Evolutionary conservation across 345 rosid genomes (phyloP).

Genomic region (Aurinia saxatilis): DNA sequence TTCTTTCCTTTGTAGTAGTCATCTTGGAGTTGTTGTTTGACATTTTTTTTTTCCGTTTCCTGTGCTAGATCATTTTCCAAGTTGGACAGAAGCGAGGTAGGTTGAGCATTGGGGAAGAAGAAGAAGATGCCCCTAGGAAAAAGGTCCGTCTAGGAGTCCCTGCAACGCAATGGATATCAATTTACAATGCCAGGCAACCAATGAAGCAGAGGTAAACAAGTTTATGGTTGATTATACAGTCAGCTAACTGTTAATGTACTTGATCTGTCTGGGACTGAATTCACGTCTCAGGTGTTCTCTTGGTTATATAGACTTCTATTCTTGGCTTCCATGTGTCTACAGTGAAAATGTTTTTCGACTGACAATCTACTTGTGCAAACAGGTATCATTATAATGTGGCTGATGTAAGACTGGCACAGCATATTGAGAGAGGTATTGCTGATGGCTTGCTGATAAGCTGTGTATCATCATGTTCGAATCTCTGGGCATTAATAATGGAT

Average conservation of each 20-base stretch:
- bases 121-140: conserved; percentile 86
- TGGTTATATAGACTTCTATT: background rate
- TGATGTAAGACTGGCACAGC: conserved; percentile 83
- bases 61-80: conserved; percentile 59
- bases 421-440: conserved; percentile 87
- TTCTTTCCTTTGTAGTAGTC: background rate
- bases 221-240: background rate
- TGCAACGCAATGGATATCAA: conserved; percentile 94
- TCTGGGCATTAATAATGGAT: conserved; percentile 98
- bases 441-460: conserved; percentile 93
- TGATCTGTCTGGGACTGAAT: background rate
- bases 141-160: conserved; percentile 91
- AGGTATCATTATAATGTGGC: conserved; percentile 99
- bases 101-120: conserved; percentile 71
- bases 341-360: background rate
- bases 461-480: conserved; percentile 82
- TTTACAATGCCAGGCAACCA: conserved; percentile 89
- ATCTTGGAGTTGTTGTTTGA: conserved; percentile 7
- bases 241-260: background rate
- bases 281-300: background rate
- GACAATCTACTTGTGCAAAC: conserved; percentile 15
- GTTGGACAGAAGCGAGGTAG: conserved; percentile 96
- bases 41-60: background rate
- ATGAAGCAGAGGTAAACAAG: conserved; percentile 87
- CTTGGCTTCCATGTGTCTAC: background rate